Evolutionary conservation across 1,284 basidiomycete species (phyloP), one percentile per base, ranked within the genome.

Genomic region (Ustanciosporium gigantosporum): DNA sequence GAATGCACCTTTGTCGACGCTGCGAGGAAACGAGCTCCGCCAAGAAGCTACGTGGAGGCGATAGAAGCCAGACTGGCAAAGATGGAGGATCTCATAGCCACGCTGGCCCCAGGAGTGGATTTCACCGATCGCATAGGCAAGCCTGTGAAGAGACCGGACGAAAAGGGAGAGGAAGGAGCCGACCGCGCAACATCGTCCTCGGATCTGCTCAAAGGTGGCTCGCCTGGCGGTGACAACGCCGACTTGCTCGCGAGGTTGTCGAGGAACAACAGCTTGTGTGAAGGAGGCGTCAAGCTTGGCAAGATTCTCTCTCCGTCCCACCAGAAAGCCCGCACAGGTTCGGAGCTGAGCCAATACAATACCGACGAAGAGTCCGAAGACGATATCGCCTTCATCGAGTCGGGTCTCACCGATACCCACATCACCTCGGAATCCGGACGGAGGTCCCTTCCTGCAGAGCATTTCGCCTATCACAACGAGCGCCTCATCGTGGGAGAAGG

Each of bases 1-100:
- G 64, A 66, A n/a, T 74, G 72, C 35, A 74, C 66, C 14, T 74
- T 74, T 23, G 47, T 70, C 43, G 70, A 74, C 35, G 70, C 70
- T 3, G 65, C 69, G 15, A 25, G 43, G 22, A 48, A 48, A 25
- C 58, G 49, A 15, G 38, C 55, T 7, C 50, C 64, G 4, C 48
- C 60, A 5, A 37, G 47, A 22, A 73, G 70, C 47, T 74, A 74
- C 23, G 52, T 70, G 25, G 68, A 72, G 24, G 72, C 72, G 22
- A 52, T 74, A 41, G 72, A 74, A 36, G 58, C 70, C 17, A 51
- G 72, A n/a, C 66, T 74, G 36, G 50, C 56, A 38, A 62, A 55
- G 42, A 68, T 72, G 62, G 72, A 74, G 36, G 23, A 55, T 5
- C 53, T 72, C 23, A 43, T 74, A 4, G 39, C 48, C 4, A 41